These are phyloP conservation scores for Ganoderma lingzhi DNA, from an alignment of 1,284 basidiomycete species.

Conservation along the genomic window DNA sequence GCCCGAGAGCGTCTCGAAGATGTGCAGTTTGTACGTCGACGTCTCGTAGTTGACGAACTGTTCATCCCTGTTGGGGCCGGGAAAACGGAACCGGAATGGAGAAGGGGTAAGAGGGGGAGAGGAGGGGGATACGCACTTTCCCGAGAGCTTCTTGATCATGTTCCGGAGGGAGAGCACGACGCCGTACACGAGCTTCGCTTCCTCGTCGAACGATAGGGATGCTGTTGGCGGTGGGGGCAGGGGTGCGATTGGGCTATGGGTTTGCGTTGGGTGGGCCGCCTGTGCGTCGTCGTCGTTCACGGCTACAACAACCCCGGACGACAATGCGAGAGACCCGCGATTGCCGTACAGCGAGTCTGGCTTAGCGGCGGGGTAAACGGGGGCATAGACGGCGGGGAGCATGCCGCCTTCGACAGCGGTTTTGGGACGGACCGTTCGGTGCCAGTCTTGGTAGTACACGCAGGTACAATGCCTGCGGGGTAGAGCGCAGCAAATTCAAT, in stretches of 20 bases:
- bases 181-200: conserved; percentile 97
- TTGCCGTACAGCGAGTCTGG: conserved; percentile 53
- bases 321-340: conserved; percentile 67
- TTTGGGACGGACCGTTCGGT: conserved; percentile 79
- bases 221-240: conserved; percentile 42
- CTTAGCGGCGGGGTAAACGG: conserved; percentile 55
- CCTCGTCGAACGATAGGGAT: conserved; percentile 94
- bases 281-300: conserved; percentile 58
- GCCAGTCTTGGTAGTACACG: conserved; percentile 95
- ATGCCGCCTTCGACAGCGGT: conserved; percentile 75
- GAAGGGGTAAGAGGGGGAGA: conserved; percentile 6
- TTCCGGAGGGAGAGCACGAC: conserved; percentile 92
- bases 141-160: conserved; percentile 95
- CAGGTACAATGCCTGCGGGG: conserved; percentile 83
- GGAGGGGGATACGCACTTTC: conserved; percentile 60
- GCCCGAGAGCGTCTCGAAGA: conserved; percentile 91
- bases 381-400: conserved; percentile 77
- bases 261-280: conserved; percentile 46
- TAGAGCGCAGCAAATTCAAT: neutral
- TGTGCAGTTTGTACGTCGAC: conserved; percentile 91
- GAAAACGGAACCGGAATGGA: conserved; percentile 6
- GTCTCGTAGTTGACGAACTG: conserved; percentile 93
- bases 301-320: conserved; percentile 73
- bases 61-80: conserved; percentile 72
- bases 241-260: conserved; percentile 43